Percentiles rank a stretch among this genome's conserved stretches.
phyloP scores from a whole-genome alignment of 2,329 filamentous ascomycete species.

The Lojkania enalia region DNA sequence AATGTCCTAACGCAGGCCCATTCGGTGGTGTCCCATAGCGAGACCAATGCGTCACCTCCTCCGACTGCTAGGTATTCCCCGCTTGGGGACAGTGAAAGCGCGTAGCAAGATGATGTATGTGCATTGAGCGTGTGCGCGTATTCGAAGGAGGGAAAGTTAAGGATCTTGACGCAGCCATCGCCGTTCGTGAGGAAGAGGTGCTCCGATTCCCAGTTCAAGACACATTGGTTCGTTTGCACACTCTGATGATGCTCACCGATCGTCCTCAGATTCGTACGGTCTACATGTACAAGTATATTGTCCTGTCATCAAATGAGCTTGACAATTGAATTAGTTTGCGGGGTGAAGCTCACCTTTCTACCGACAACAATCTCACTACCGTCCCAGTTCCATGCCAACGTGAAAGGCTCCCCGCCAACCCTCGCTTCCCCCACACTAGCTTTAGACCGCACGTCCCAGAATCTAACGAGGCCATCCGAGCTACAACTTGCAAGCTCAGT shows the following conservation, averaged over 20 bases:
- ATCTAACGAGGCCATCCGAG: constrained; percentile 71
- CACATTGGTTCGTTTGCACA: constrained; percentile 70
- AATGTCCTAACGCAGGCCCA: constrained; percentile 77
- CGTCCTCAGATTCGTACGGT: constrained; percentile 60
- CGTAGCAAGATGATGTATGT: constrained; percentile 73
- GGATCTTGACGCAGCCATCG: constrained; percentile 70
- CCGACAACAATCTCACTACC: constrained; percentile 72
- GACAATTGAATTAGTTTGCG: neutral
- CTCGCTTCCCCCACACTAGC: constrained; percentile 70
- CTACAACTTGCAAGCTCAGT: constrained; percentile 76
- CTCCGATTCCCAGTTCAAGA: constrained; percentile 73
- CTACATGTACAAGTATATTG: constrained; percentile 65
- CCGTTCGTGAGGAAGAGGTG: constrained; percentile 72
- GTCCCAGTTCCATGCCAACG: constrained; percentile 73
- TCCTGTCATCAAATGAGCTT: constrained; percentile 48
- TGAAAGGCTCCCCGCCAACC: constrained; percentile 64
- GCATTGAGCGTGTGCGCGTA: constrained; percentile 65
- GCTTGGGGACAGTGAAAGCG: constrained; percentile 69
- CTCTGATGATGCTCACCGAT: constrained; percentile 63
- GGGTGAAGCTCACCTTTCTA: constrained; percentile 61
- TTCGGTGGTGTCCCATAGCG: constrained; percentile 76
- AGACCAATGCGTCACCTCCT: constrained; percentile 73
- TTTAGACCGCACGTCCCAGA: constrained; percentile 80
- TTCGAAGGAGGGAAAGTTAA: constrained; percentile 53
- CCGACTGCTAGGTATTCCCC: constrained; percentile 74